Evolutionary conservation across 495 filamentous ascomycete species (phyloP).

Genomic region (Aspergillus bridgeri): DNA sequence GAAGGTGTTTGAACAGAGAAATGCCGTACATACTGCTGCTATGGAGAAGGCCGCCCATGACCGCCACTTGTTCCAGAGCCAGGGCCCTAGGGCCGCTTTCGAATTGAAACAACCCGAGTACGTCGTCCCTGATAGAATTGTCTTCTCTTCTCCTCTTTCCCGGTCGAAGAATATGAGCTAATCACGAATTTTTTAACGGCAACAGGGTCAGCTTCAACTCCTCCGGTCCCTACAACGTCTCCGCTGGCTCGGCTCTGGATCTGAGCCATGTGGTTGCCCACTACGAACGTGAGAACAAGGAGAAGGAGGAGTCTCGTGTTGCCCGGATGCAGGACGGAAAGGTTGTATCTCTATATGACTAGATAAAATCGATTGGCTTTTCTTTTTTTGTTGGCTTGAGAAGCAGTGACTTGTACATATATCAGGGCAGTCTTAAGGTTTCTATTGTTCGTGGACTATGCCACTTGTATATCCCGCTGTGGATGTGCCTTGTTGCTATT

Average conservation of each 20-base stretch:
- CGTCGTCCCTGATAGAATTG: constrained; percentile 25
- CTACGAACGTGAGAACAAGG: constrained; percentile 56
- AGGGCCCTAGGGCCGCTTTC: constrained; percentile 40
- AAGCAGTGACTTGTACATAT: constrained; percentile 41
- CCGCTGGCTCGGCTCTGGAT: constrained; percentile 57
- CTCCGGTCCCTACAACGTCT: constrained; percentile 60
- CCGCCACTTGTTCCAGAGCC: constrained; percentile 61
- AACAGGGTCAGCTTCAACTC: constrained; percentile 55
- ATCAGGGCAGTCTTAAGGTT: constrained; percentile 15
- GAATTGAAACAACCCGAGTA: constrained; percentile 69
- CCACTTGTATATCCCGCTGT: constrained; percentile 23
- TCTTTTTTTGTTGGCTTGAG: constrained; percentile 19
- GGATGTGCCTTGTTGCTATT: constrained; percentile 1
- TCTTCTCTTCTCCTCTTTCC: neutral
- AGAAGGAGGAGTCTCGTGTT: constrained; percentile 48
- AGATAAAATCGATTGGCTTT: constrained; percentile 21
- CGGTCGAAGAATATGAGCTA: neutral
- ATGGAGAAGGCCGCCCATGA: constrained; percentile 70
- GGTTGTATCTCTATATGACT: constrained; percentile 42
- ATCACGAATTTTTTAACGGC: constrained; percentile 10
- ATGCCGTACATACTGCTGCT: constrained; percentile 58
- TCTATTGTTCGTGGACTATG: constrained; percentile 6
- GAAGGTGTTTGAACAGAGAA: constrained; percentile 55
- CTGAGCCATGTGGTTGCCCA: constrained; percentile 59
- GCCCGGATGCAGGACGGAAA: constrained; percentile 44